phyloP scores from a whole-genome alignment of 306 rosid genomes.

The Cicer cuneatum region DNA sequence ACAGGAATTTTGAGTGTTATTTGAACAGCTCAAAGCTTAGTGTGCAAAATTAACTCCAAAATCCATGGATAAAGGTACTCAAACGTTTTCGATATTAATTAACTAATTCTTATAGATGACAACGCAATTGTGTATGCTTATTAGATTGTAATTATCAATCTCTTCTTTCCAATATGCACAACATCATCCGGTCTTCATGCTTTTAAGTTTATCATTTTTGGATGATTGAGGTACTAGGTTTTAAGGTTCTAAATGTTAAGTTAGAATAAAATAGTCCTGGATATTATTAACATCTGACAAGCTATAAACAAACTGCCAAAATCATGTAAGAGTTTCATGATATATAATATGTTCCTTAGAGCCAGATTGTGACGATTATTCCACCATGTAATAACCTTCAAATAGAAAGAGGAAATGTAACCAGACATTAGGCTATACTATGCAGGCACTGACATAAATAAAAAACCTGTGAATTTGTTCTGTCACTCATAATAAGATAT shows the following conservation, averaged over 20 bases:
- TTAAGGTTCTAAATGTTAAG: constrained; percentile 13
- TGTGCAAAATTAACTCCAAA: constrained; percentile 30
- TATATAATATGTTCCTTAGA: constrained; percentile 30
- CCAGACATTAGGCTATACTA: background rate
- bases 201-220: constrained; percentile 29
- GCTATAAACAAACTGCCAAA: constrained; percentile 29
- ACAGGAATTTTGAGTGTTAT: constrained; percentile 52
- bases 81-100: constrained; percentile 10
- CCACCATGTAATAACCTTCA: constrained; percentile 20
- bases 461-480: background rate
- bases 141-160: constrained; percentile 25
- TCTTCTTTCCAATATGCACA: constrained; percentile 21
- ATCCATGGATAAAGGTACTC: constrained; percentile 73
- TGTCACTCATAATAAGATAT: background rate
- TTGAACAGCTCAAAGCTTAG: constrained; percentile 40
- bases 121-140: constrained; percentile 15
- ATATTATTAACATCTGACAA: background rate
- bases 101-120: background rate
- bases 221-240: constrained; percentile 31
- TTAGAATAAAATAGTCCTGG: background rate
- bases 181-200: background rate
- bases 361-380: constrained; percentile 22
- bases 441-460: background rate
- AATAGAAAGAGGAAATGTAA: background rate
- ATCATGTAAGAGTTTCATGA: background rate